phyloP scores from a whole-genome alignment of 1,284 basidiomycete genomes.

The Cutaneotrichosporon cavernicola region DNA sequence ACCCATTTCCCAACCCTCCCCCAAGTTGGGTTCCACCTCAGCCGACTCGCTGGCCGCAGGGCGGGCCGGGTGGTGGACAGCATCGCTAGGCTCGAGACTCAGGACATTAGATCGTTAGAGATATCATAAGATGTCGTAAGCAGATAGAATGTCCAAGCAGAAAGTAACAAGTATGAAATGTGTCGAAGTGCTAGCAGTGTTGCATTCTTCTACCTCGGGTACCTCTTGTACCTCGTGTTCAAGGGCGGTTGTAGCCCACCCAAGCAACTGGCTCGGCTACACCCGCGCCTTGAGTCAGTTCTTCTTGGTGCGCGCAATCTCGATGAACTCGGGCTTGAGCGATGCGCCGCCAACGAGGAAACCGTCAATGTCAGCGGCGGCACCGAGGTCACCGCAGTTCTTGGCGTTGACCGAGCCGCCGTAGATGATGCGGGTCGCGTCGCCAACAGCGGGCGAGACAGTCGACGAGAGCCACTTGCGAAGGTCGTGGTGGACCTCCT shows the following conservation, averaged over 20 bases:
- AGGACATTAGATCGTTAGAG: no score
- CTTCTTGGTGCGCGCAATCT: conserved; percentile 75
- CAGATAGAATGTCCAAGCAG: no score
- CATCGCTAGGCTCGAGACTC: no score
- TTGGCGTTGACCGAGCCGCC: conserved; percentile 87
- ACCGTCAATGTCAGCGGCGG: conserved; percentile 87
- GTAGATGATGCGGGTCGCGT: conserved; percentile 83
- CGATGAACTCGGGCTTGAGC: conserved; percentile 92
- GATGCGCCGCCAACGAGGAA: conserved; percentile 98
- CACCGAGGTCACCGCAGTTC: conserved; percentile 79
- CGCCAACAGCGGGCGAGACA: conserved; percentile 71
- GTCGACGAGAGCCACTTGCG: conserved; percentile 70
- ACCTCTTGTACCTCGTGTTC: neutral
- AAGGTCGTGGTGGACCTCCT: conserved; percentile 84
- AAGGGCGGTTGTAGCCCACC: no score
- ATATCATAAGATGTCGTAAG: no score
- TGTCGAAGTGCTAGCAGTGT: neutral
- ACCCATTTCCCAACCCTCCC: neutral
- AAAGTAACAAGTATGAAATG: no score
- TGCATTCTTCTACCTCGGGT: neutral
- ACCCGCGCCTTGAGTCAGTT: conserved; percentile 17
- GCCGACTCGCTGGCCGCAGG: neutral
- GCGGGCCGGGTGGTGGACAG: no score
- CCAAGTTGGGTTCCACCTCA: neutral
- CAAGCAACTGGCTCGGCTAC: neutral